These are phyloP conservation scores for Leccinellum rugosiceps DNA, from an alignment of 768 basidiomycete species.

Conservation along the genomic window DNA sequence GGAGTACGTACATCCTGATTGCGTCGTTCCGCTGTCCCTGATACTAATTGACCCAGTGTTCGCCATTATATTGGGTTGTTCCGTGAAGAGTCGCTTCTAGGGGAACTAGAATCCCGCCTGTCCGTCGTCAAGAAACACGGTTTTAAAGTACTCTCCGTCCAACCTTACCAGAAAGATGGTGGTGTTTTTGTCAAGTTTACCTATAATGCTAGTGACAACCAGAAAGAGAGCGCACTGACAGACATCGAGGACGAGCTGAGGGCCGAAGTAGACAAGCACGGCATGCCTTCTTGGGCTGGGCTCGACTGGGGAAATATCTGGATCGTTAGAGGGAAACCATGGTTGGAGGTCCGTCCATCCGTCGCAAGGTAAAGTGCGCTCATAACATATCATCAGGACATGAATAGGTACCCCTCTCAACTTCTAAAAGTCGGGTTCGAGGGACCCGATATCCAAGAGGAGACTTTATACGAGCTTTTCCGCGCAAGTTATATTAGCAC, in stretches of 20 bases:
- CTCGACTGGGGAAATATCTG: constrained; percentile 52
- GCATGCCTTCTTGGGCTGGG: constrained; percentile 63
- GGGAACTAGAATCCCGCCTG: constrained; percentile 45
- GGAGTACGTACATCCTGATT: constrained; percentile 52
- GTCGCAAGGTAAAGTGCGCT: not conserved
- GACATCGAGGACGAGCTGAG: constrained; percentile 50
- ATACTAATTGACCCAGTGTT: constrained; percentile 39
- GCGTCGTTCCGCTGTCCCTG: not conserved
- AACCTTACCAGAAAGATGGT: constrained; percentile 75
- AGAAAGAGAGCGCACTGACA: constrained; percentile 36
- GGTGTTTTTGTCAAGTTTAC: constrained; percentile 79
- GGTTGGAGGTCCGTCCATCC: constrained; percentile 60
- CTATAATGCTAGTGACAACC: constrained; percentile 40
- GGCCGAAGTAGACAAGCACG: constrained; percentile 42
- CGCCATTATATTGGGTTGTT: constrained; percentile 63
- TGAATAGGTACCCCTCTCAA: constrained; percentile 75
- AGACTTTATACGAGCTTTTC: constrained; percentile 72
- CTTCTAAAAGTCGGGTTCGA: constrained; percentile 80
- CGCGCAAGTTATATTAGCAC: constrained; percentile 50
- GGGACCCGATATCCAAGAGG: constrained; percentile 83
- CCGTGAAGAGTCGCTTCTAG: constrained; percentile 57
- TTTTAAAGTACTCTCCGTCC: constrained; percentile 60
- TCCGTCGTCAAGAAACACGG: constrained; percentile 49
- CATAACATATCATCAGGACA: constrained; percentile 52
- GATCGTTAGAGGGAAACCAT: constrained; percentile 76